These are phyloP conservation scores for Saccharomycopsis fodiens DNA, from an alignment of 805 yeast genomes.

Conservation along the genomic window DNA sequence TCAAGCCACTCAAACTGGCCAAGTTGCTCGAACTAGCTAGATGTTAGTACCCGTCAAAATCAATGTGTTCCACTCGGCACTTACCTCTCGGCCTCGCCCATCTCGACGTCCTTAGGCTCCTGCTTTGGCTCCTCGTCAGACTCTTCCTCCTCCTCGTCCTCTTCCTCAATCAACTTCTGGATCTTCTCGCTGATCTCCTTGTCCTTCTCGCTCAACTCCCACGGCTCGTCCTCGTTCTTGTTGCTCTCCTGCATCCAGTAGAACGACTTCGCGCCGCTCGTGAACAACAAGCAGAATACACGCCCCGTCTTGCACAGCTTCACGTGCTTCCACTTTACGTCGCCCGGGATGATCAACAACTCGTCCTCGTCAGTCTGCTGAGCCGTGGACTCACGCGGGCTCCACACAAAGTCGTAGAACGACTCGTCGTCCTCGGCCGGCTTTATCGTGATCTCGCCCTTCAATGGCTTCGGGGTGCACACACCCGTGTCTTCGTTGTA, in stretches of 20 bases:
- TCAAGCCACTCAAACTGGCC: too few species aligned
- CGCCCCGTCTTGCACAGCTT: conserved; percentile 69
- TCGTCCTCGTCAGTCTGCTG: conserved; percentile 42
- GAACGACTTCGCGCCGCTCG: conserved; percentile 49
- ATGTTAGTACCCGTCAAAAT: too few species aligned
- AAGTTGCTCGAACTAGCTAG: too few species aligned
- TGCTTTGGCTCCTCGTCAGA: conserved; percentile 22
- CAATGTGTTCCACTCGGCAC: too few species aligned
- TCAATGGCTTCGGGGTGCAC: conserved; percentile 64
- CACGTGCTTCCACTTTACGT: conserved; percentile 69
- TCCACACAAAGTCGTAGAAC: conserved; percentile 65
- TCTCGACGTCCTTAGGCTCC: too few species aligned
- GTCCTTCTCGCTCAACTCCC: conserved; percentile 54
- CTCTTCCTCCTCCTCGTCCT: conserved; percentile 32
- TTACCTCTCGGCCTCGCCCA: too few species aligned
- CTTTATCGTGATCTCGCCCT: conserved; percentile 56
- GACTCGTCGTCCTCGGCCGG: conserved; percentile 56
- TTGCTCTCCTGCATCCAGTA: conserved; percentile 71
- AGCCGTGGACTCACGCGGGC: conserved; percentile 47
- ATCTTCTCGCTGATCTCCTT: conserved; percentile 39
- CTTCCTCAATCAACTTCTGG: conserved; percentile 37
- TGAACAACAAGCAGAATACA: conserved; percentile 60
- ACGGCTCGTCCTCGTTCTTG: conserved; percentile 55
- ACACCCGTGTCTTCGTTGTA: conserved; percentile 51
- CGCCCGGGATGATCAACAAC: conserved; percentile 74